These are phyloP conservation scores for Amesomyces nigricolor DNA, from an alignment of 2,329 filamentous ascomycete genomes.

Conservation along the genomic window DNA sequence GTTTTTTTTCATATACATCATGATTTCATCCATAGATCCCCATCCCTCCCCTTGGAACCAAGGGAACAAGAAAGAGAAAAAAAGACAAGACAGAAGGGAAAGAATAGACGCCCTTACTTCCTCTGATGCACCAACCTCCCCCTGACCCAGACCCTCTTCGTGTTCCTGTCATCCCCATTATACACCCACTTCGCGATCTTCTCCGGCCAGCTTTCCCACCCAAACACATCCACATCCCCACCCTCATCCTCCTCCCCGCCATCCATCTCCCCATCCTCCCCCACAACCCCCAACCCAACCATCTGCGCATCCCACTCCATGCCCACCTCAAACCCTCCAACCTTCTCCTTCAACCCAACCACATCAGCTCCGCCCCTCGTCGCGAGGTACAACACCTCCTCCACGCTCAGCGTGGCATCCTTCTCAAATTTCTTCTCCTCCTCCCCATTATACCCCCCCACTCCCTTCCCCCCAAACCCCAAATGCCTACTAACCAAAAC, in stretches of 20 bases:
- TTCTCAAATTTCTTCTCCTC: constrained; percentile 49
- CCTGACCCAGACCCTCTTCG: constrained; percentile 80
- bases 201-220: constrained; percentile 85
- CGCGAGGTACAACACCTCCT: constrained; percentile 80
- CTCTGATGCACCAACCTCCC: constrained; percentile 70
- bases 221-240: constrained; percentile 80
- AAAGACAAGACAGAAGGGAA: too few relatives aligned
- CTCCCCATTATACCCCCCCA: constrained; percentile 47
- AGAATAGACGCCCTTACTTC: constrained; percentile 8
- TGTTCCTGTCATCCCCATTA: constrained; percentile 88
- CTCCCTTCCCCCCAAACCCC: constrained; percentile 45
- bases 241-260: constrained; percentile 33
- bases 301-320: constrained; percentile 91
- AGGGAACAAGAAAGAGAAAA: too few relatives aligned
- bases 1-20: too few relatives aligned
- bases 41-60: too few relatives aligned
- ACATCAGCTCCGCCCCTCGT: constrained; percentile 83
- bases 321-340: constrained; percentile 80
- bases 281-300: constrained; percentile 55
- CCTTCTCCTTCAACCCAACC: constrained; percentile 62
- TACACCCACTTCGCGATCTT: constrained; percentile 91
- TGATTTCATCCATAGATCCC: too few relatives aligned
- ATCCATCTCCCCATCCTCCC: constrained; percentile 35
- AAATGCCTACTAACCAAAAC: constrained; percentile 70
- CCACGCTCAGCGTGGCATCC: constrained; percentile 54